Base-by-base conservation (phyloP, 2,329 filamentous ascomycete species). In the Gnomoniopsis smithogilvyi region DNA sequence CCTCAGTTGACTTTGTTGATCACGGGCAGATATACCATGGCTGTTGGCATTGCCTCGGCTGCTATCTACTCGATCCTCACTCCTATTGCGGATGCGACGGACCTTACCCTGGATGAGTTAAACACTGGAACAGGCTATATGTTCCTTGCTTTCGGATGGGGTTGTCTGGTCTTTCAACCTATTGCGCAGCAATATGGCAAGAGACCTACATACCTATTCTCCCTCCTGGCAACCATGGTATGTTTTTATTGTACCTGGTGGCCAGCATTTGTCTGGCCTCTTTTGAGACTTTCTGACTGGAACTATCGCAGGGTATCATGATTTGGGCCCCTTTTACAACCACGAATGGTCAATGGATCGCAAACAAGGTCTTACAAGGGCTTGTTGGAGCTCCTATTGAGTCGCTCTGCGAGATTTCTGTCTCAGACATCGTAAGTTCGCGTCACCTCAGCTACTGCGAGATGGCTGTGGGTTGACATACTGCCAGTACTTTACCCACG, bases 81-180 rank as follows among this genome's bases (percentile, higher is more conserved):
- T 0, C 73, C 74, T 0, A 67, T 76, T 1, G 66, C 72, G 0
- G 52, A 65, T 1, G 71, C 69, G 3, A 67, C 72, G 1, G 67
- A 69, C 0, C 60, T 76, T 3, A 71, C 70, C 0, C 63, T 75
- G 12, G 62, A 62, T 1, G 72, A 74, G 0, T 64, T 76, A 11
- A 76, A 76, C n/a, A 68, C 72, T 11, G 73, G 74, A 1, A 75
- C 74, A 0, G 74, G 74, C 0, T 73, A 71, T 58, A 75, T 75
- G 73, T 77, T 76, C 34, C 64, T 72, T 8, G 68, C 71, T 56
- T 67, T 66, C 17, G 70, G 70, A 7, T 73, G 70, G 70, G 71
- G 68, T 3, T 70, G 68, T 51, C 34, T 73, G 6, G 54, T 72
- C 49, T 72, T 70, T 69, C 69, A 72, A 50, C 62, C 71, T 2